Conservation (phyloP, 2,329 filamentous ascomycete species). For the Colletotrichum sansevieriae region DNA sequence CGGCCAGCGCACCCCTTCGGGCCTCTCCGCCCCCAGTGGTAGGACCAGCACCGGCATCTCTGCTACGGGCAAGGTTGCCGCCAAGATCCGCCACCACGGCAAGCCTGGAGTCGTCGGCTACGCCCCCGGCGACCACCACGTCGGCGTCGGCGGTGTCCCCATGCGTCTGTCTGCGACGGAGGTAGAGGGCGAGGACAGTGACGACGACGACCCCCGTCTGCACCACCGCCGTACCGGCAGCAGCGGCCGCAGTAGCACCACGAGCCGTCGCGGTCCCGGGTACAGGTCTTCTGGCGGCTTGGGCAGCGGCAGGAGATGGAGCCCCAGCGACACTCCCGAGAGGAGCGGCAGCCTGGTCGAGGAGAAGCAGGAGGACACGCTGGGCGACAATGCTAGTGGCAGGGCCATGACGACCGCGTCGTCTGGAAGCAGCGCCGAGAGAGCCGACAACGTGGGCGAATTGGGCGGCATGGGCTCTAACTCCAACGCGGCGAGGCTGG, state of each 20-base stretch:
- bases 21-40: slow-evolving; percentile 56
- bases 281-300: slow-evolving; percentile 66
- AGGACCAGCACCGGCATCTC: slow-evolving; percentile 74
- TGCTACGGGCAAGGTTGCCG: slow-evolving; percentile 74
- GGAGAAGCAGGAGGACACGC: slow-evolving; percentile 48
- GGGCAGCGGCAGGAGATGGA: slow-evolving; percentile 60
- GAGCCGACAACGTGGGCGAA: slow-evolving; percentile 71
- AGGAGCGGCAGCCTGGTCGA: slow-evolving; percentile 65
- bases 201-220: slow-evolving; percentile 74
- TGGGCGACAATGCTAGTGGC: slow-evolving; percentile 59
- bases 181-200: slow-evolving; percentile 88
- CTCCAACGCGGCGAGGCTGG: slow-evolving; percentile 61
- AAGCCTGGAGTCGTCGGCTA: slow-evolving; percentile 85
- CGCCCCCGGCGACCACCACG: slow-evolving; percentile 81
- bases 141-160: slow-evolving; percentile 83
- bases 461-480: slow-evolving; percentile 62
- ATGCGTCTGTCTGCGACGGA: slow-evolving; percentile 95
- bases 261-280: slow-evolving; percentile 61
- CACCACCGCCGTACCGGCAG: slow-evolving; percentile 80
- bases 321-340: slow-evolving; percentile 69
- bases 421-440: slow-evolving; percentile 71
- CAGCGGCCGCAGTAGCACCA: slow-evolving; percentile 76
- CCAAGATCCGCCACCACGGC: slow-evolving; percentile 90
- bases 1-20: slow-evolving; percentile 62
- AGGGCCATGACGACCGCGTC: slow-evolving; percentile 63